phyloP scores from a whole-genome alignment of 768 basidiomycete species.

The Trichaptum fuscoviolaceum region DNA sequence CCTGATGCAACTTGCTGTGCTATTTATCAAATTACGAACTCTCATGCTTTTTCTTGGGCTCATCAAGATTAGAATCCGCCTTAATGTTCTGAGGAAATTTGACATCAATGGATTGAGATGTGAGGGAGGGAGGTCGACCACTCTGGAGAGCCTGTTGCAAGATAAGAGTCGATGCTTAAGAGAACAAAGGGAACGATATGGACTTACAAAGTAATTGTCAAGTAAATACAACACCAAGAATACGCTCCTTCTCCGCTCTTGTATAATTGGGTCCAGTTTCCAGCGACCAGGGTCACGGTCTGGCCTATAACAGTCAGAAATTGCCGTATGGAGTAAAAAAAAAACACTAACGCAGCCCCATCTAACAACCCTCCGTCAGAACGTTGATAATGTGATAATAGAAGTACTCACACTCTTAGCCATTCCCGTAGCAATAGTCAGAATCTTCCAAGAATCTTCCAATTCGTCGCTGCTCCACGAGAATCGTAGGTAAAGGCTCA shows the following conservation, averaged over 20 bases:
- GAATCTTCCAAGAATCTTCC: slow-evolving; percentile 6
- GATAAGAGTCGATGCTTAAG: neutral
- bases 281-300: neutral
- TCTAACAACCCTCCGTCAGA: neutral
- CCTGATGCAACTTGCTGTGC: neutral
- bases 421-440: slow-evolving; percentile 2
- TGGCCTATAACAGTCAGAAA: neutral
- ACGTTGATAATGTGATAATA: neutral
- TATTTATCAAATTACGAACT: slow-evolving; percentile 11
- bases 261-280: neutral
- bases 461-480: neutral
- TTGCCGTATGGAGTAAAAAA: neutral
- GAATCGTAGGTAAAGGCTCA: slow-evolving; percentile 46
- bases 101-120: slow-evolving; percentile 63
- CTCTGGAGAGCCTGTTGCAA: slow-evolving; percentile 54
- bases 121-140: slow-evolving; percentile 67
- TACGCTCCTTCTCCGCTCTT: neutral
- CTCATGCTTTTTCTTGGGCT: slow-evolving; percentile 23
- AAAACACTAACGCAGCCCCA: neutral
- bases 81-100: slow-evolving; percentile 43
- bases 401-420: neutral
- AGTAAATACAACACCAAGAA: slow-evolving; percentile 12
- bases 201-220: slow-evolving; percentile 4
- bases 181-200: neutral
- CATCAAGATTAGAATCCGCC: slow-evolving; percentile 18